phyloP scores from a whole-genome alignment of 2,329 filamentous ascomycete species.

The Cercospora beticola region DNA sequence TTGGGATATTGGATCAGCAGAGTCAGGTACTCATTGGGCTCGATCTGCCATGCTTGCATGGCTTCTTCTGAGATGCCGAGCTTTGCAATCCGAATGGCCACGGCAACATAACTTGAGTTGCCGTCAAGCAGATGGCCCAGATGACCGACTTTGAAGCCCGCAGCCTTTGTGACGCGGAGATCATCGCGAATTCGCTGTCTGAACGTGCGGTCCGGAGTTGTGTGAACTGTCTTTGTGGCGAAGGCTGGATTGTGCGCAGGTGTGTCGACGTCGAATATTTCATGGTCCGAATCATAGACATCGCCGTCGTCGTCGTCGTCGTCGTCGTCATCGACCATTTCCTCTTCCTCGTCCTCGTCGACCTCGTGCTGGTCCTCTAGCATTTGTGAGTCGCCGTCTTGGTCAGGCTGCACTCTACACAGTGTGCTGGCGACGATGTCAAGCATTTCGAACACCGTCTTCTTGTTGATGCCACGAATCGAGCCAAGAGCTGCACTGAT shows the following conservation, averaged over 20 bases:
- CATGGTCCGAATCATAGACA: constrained; percentile 34
- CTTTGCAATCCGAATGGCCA: constrained; percentile 69
- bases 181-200: constrained; percentile 48
- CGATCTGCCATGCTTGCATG: constrained; percentile 73
- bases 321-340: constrained; percentile 30
- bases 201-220: constrained; percentile 12
- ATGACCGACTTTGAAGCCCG: constrained; percentile 70
- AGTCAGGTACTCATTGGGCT: constrained; percentile 66
- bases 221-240: constrained; percentile 10
- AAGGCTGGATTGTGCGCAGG: constrained; percentile 17
- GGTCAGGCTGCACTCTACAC: constrained; percentile 34
- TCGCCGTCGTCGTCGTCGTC: constrained; percentile 44
- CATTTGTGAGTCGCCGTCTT: constrained; percentile 47
- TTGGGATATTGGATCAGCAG: constrained; percentile 65
- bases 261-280: constrained; percentile 26
- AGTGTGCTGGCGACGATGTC: constrained; percentile 47
- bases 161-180: constrained; percentile 58
- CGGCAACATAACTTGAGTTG: constrained; percentile 56
- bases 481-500: constrained; percentile 47
- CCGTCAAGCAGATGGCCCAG: constrained; percentile 53
- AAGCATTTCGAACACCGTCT: constrained; percentile 53
- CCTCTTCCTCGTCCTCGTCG: constrained; percentile 41
- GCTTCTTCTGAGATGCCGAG: constrained; percentile 73
- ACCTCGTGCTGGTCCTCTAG: constrained; percentile 32
- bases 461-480: constrained; percentile 47